Evolutionary conservation across 2,329 filamentous ascomycete species (phyloP).

Genomic region (Talaromyces marneffei): DNA sequence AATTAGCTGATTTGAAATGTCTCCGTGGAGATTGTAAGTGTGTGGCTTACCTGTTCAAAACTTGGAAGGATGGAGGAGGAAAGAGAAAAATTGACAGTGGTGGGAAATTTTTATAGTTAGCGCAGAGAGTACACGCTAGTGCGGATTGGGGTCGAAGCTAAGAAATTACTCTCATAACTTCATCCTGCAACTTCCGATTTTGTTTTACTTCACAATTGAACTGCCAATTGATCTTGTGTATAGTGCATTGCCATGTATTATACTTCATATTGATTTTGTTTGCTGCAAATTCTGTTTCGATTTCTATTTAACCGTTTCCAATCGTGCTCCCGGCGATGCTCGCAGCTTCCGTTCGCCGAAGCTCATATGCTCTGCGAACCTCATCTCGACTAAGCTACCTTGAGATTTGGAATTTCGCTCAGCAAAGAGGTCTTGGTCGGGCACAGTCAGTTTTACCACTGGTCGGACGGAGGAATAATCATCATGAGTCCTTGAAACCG

Average conservation of each 20-base stretch:
- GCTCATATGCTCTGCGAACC: constrained; percentile 22
- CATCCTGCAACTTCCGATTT: constrained; percentile 9
- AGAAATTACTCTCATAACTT: background rate
- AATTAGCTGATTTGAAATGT: constrained; percentile 16
- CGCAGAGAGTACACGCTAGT: background rate
- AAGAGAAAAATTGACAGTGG: constrained; percentile 34
- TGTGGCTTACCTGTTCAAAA: constrained; percentile 82
- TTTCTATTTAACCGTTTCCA: background rate
- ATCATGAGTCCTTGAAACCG: constrained; percentile 17
- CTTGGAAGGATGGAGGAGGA: constrained; percentile 92
- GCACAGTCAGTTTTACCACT: background rate
- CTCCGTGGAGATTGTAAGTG: background rate
- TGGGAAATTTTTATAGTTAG: constrained; percentile 20
- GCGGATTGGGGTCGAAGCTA: background rate
- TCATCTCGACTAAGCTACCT: constrained; percentile 30
- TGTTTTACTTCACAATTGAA: constrained; percentile 10
- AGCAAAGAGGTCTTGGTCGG: constrained; percentile 12
- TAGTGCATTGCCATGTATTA: background rate
- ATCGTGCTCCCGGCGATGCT: constrained; percentile 13
- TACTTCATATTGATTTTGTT: background rate
- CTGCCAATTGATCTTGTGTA: background rate
- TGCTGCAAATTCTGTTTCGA: no score
- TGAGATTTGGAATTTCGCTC: constrained; percentile 30
- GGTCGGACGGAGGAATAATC: background rate
- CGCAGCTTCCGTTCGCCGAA: constrained; percentile 18